Evolutionary conservation across 108 stramenopile genomes (phyloP).

Genomic region (Nitzschia palea): DNA sequence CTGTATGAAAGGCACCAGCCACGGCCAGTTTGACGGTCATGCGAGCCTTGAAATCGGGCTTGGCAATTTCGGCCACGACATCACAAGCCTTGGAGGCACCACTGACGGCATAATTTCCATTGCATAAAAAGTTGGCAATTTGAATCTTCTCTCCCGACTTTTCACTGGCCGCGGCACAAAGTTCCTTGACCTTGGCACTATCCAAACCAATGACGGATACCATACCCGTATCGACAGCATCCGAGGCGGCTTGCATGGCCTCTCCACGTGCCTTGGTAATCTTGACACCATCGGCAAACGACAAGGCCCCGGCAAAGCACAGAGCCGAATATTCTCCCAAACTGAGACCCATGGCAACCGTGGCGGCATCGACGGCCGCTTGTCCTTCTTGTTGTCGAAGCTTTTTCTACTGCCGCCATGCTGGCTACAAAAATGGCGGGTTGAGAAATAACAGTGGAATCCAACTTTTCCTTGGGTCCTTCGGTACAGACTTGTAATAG

Average conservation of each 20-base stretch:
- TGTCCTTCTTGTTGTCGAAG: constrained; percentile 83
- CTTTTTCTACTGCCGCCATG: constrained; percentile 98
- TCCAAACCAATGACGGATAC: constrained; percentile 96
- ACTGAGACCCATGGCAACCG: constrained; percentile 93
- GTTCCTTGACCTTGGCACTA: constrained; percentile 79
- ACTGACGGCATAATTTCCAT: constrained; percentile 96
- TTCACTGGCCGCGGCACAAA: constrained; percentile 82
- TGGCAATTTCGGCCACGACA: constrained; percentile 87
- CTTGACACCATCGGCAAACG: constrained; percentile 97
- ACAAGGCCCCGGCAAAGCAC: constrained; percentile 96
- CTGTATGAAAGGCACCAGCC: constrained; percentile 97
- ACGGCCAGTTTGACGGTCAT: constrained; percentile 98
- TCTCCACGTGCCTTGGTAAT: constrained; percentile 97
- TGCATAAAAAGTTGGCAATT: constrained; percentile 96
- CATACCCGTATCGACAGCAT: constrained; percentile 93
- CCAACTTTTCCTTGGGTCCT: constrained; percentile 93
- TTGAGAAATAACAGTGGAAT: constrained; percentile 95
- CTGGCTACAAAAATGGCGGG: constrained; percentile 98
- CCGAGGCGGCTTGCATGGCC: constrained; percentile 97
- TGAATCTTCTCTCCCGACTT: constrained; percentile 76
- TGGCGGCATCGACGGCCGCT: constrained; percentile 90
- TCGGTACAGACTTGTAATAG: constrained; percentile 87
- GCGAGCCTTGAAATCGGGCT: constrained; percentile 96
- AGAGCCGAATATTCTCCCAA: constrained; percentile 97
- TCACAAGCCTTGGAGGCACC: constrained; percentile 89